Evolutionary conservation across 805 yeast species (phyloP), one percentile per base, ranked within the genome.

Genomic region (Kazachstania kunashirensis): DNA sequence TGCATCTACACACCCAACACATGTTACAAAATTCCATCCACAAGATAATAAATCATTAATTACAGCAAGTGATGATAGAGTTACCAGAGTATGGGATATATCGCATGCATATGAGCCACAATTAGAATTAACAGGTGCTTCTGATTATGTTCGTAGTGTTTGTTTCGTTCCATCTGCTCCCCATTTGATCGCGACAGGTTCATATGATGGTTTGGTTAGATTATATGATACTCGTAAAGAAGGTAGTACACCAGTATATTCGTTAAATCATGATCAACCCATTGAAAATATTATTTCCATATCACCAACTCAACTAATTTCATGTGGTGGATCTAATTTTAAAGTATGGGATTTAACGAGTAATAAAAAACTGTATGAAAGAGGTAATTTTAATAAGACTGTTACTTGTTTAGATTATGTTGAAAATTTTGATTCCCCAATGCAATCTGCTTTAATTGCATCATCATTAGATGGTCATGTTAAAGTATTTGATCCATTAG

Each of bases 401-500:
- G 96, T 89, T 28, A 88, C 96, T 12, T 78, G 88, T 42, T 65
- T 88, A 44, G 57, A 55, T 34, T 55, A 57, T 31, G 51, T 57
- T 23, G 53, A 53, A 27, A 48, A 55, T 26, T 49, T 45, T 20
- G 54, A 50, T 15, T 49, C 59, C 12, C 60, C 62, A 33, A 57
- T 57, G 49, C 43, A 48, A 30, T 54, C 55, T 6, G 77, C 82
- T 36, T 65, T 92, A 31, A 64, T 92, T 21, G 96, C 95, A 2
- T 96, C 97, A 13, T 86, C 96, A 0, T 67, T 92, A 40, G 98
- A 92, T 62, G 98, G 98, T 15, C 98, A 92, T 60, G 95, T 92
- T 41, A 92, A 92, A 61, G 88, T 88, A 31, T 84, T 89, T 57
- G 96, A 88, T 59, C 74, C 84, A 26, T 62, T 72, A 19, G 71